Percentiles rank a stretch among this genome's conserved stretches.
phyloP scores from a whole-genome alignment of 345 rosid species.

The Excoecaria agallocha region DNA sequence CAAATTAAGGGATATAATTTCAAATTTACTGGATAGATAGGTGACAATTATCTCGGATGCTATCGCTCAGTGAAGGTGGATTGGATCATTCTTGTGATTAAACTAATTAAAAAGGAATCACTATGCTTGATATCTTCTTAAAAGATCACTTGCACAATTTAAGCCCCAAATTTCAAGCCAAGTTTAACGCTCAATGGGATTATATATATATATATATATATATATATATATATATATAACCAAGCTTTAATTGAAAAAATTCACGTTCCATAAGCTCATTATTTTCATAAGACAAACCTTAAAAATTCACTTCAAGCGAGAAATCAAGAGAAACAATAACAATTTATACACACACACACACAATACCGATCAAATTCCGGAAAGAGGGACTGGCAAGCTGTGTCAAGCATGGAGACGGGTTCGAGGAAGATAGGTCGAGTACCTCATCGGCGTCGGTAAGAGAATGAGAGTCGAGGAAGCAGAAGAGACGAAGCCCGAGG shows the following conservation, averaged over 20 bases:
- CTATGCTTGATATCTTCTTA: no score
- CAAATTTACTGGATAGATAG: no score
- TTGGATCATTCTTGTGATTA: no score
- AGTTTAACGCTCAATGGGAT: no score
- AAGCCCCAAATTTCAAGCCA: no score
- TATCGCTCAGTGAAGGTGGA: no score
- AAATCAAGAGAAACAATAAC: background rate
- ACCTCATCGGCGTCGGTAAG: slow-evolving; percentile 50
- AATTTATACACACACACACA: background rate
- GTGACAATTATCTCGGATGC: no score
- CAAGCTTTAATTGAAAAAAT: background rate
- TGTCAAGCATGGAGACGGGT: slow-evolving; percentile 57
- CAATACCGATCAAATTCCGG: slow-evolving; percentile 73
- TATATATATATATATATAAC: no score
- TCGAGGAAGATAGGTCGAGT: slow-evolving; percentile 66
- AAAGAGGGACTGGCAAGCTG: slow-evolving; percentile 56
- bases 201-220: no score
- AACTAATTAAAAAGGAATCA: no score
- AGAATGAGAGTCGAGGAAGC: slow-evolving; percentile 81
- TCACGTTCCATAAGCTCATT: background rate
- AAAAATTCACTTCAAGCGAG: background rate
- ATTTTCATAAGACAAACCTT: background rate
- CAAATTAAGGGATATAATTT: no score
- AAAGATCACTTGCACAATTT: no score
- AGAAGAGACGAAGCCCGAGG: slow-evolving; percentile 77